Base-by-base conservation (phyloP, 2,329 filamentous ascomycete species). In the Stagonosporopsis cucurbitacearum region DNA sequence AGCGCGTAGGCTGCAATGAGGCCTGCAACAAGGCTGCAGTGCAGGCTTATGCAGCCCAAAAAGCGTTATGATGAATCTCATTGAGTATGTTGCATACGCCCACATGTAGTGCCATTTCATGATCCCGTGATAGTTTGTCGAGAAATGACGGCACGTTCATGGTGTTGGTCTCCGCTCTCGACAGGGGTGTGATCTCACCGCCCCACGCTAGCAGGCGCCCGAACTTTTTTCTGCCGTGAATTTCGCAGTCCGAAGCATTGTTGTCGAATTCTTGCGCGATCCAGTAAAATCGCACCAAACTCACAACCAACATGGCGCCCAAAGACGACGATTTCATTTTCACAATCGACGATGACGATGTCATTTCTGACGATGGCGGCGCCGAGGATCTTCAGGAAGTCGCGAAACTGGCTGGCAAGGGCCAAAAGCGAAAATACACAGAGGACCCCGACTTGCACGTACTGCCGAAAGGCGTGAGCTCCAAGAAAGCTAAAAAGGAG, bases 281-380 rank as follows among this genome's bases (percentile, higher is more conserved):
- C 22, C n/a, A 23, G 7, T 17, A 15, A 20, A 17, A 25, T 17
- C 15, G 6, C 11, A 32, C 12, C 19, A 25, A 26, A 40, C 33
- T 17, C 13, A 35, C 39, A 39, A 20, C 22, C 28, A 62, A n/a
- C 19, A 75, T 75, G 73, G 70, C 71, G 36, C 70, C 66, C 12
- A 65, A 63, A 54, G 71, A 75, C 49, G 74, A 77, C 60, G 74
- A 77, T 54, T 77, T 77, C 22, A 63, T 77, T 9, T 74, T 74
- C 54, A 77, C 74, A 25, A 75, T 77, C 57, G 74, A 72, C 36
- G 74, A 76, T 54, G 62, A 75, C 51, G 74, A 76, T 26, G 67
- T 75, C 47, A 65, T 75, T 25, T 74, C 73, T 43, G 73, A 74
- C 62, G 72, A 76, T 55, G 69, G 71, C 43, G 69, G 65, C 46